These are phyloP conservation scores for Diaporthe capsici DNA, from an alignment of 2,329 filamentous ascomycete genomes.

Conservation along the genomic window DNA sequence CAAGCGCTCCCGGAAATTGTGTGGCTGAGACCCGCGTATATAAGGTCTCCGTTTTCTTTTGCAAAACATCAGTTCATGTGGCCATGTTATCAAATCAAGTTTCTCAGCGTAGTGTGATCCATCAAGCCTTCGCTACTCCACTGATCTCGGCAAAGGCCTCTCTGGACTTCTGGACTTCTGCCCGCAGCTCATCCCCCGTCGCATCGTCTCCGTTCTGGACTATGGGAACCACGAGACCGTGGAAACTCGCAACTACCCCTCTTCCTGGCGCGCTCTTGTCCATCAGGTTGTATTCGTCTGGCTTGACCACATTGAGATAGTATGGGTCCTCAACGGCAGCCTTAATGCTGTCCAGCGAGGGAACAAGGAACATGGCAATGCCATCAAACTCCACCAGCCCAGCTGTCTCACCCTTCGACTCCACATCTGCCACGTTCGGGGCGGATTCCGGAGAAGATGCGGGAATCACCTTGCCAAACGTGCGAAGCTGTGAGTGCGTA, in stretches of 20 bases:
- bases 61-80: not conserved
- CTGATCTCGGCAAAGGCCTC: not conserved
- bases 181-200: not conserved
- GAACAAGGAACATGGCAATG: slow-evolving; percentile 12
- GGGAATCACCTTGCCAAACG: not conserved
- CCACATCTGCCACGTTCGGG: not conserved
- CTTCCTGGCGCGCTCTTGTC: not conserved
- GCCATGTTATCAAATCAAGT: not conserved
- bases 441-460: not conserved
- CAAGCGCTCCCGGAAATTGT: not conserved
- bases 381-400: slow-evolving; percentile 10
- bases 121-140: not conserved
- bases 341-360: not conserved
- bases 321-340: slow-evolving; percentile 12
- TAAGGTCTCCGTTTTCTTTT: not conserved
- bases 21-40: not conserved
- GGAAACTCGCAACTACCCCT: not conserved
- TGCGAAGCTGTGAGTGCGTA: not conserved
- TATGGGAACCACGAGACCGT: not conserved
- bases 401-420: not conserved
- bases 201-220: not conserved
- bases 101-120: not conserved
- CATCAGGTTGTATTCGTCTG: slow-evolving; percentile 13
- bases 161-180: not conserved
- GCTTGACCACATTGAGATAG: slow-evolving; percentile 11